Evolutionary conservation across 495 filamentous ascomycete species (phyloP).

Genomic region (Geopyxis carbonaria): DNA sequence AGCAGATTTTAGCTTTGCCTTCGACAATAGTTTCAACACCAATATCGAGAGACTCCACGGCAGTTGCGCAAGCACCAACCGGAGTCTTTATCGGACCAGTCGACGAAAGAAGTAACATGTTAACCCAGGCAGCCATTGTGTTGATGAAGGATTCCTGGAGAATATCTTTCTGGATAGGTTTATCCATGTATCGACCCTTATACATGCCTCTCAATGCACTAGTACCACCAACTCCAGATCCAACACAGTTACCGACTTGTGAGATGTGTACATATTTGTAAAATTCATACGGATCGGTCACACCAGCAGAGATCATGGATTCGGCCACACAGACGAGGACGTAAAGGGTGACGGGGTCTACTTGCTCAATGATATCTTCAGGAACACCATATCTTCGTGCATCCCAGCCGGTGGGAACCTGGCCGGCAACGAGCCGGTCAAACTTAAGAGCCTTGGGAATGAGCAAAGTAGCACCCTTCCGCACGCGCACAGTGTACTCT

Average conservation of each 20-base stretch:
- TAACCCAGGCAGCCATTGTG: conserved; percentile 98
- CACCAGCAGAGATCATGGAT: conserved; percentile 74
- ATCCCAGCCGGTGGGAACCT: conserved; percentile 94
- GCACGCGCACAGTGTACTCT: conserved; percentile 82
- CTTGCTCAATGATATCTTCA: conserved; percentile 93
- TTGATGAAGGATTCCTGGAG: conserved; percentile 99
- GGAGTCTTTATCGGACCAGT: conserved; percentile 98
- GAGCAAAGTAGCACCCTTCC: conserved; percentile 82
- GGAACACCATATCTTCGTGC: conserved; percentile 88
- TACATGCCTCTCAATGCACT: conserved; percentile 91
- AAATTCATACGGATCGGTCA: conserved; percentile 99
- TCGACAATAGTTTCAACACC: conserved; percentile 96
- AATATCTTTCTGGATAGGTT: conserved; percentile 97
- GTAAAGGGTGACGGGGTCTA: conserved; percentile 88
- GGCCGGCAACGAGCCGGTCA: conserved; percentile 90
- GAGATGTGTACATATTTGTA: conserved; percentile 99
- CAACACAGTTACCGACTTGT: conserved; percentile 94
- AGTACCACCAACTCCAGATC: conserved; percentile 92
- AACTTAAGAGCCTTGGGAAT: conserved; percentile 95
- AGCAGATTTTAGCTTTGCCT: conserved; percentile 89
- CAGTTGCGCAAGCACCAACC: conserved; percentile 91
- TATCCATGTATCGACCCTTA: conserved; percentile 90
- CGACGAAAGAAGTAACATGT: conserved; percentile 93
- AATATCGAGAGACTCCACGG: conserved; percentile 92
- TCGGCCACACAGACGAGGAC: conserved; percentile 88